Evolutionary conservation across 768 basidiomycete species (phyloP), one percentile per base, ranked within the genome.

Genomic region (Pleurotus tuoliensis): DNA sequence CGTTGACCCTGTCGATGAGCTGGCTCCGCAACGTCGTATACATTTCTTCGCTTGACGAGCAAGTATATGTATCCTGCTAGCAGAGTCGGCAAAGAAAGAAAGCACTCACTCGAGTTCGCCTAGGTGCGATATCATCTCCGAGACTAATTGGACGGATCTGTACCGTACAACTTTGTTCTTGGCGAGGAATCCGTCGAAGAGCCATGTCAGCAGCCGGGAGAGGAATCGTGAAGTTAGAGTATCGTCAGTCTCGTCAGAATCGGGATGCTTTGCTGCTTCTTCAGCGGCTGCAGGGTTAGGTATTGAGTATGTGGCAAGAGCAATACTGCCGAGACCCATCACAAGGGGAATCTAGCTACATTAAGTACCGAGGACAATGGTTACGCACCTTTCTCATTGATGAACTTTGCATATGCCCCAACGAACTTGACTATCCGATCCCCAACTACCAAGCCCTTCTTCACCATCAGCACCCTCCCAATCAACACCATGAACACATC

Each of bases 151-250:
- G 0, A 92, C 79, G 48, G 83, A 84, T 27, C 94, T 84, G 64
- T 87, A 95, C 13, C 95, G 82, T 20, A 90, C 87, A 46, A 80
- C 78, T 75, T 97, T 98, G 76, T 96, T 93, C 71, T 97, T 98
- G 1, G 94, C 92, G 3, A 78, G 64, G 70, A 94, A 94, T 2
- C 94, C 95, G 60, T 83, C 81, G 56, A 94, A 72, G 20, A 98
- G 71, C 75, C 86, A 92, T 47, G 80, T 80, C 43, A 94, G 73
- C 6, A 94, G 72, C 40, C 82, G 77, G 3, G 81, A 71, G 1
- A 87, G 74, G 64, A 95, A 90, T 59, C 92, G 77, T 0, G 90
- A 79, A 0, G 83, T 78, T 0, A 85, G 70, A 0, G 87, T 88
- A 3, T 91, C 88, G 20, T 89, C 86, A 15, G 85, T 82, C 9